phyloP scores from a whole-genome alignment of 257 asterid genomes.

The Linaria vulgaris region DNA sequence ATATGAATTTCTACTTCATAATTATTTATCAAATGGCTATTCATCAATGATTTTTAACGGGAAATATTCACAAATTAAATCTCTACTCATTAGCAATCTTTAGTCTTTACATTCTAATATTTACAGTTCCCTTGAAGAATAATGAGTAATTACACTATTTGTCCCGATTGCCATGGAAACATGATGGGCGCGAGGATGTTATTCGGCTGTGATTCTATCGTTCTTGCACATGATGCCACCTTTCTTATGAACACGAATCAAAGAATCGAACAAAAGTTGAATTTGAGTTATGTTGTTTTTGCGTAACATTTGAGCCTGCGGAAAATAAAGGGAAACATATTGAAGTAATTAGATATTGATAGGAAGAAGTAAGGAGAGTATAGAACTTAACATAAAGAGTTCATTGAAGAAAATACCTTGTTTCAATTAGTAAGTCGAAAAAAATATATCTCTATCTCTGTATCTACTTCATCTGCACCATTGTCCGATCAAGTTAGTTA shows the following conservation, averaged over 20 bases:
- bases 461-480: constrained; percentile 25
- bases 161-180: background rate
- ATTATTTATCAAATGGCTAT: constrained; percentile 16
- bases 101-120: constrained; percentile 25
- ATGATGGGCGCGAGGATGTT: background rate
- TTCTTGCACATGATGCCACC: constrained; percentile 16
- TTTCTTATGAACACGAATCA: background rate
- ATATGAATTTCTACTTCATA: background rate
- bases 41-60: constrained; percentile 14
- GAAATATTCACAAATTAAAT: constrained; percentile 3
- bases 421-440: constrained; percentile 11
- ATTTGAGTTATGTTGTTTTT: constrained; percentile 11
- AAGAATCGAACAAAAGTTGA: constrained; percentile 3
- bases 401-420: constrained; percentile 16
- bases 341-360: constrained; percentile 4
- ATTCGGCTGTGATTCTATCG: background rate
- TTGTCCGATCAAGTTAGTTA: background rate
- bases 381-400: background rate
- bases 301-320: constrained; percentile 23
- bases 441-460: constrained; percentile 2
- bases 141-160: constrained; percentile 22
- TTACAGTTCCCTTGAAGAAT: constrained; percentile 20
- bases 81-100: background rate
- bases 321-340: constrained; percentile 1
- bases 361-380: background rate